Conservation (phyloP, 116 monocot genomes). For the Trichopus zeylanicus region DNA sequence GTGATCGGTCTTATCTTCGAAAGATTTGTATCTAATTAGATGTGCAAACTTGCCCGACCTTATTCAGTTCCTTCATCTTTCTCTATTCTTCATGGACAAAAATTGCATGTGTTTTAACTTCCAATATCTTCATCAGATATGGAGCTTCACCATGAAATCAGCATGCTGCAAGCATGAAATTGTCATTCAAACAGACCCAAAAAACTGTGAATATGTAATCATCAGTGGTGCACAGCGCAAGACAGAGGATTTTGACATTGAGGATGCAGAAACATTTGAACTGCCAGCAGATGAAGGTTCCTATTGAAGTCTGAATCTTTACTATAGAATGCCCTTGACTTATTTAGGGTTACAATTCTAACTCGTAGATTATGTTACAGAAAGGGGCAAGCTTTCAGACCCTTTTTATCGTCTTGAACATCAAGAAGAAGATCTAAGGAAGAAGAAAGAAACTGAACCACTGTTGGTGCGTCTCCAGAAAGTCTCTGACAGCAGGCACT, state of each 20-base stretch:
- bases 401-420: slow-evolving; percentile 96
- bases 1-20: too few species aligned
- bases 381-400: slow-evolving; percentile 80
- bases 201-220: slow-evolving; percentile 87
- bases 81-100: too few species aligned
- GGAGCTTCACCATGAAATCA: slow-evolving; percentile 98
- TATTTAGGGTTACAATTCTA: background rate
- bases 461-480: slow-evolving; percentile 80
- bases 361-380: slow-evolving; percentile 22
- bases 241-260: slow-evolving; percentile 85
- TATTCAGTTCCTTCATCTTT: too few species aligned
- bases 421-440: slow-evolving; percentile 79
- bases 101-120: background rate
- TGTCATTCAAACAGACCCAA: slow-evolving; percentile 92
- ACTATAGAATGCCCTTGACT: background rate
- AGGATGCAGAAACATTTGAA: slow-evolving; percentile 92
- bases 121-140: slow-evolving; percentile 53
- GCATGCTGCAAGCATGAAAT: slow-evolving; percentile 93
- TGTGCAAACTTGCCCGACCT: too few species aligned
- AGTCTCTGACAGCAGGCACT: slow-evolving; percentile 72
- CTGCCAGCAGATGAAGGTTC: slow-evolving; percentile 93
- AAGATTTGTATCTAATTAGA: too few species aligned
- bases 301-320: background rate
- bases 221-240: slow-evolving; percentile 86
- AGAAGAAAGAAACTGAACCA: slow-evolving; percentile 99